These are phyloP conservation scores for Obba rivulosa DNA, from an alignment of 768 basidiomycete genomes.

Conservation along the genomic window DNA sequence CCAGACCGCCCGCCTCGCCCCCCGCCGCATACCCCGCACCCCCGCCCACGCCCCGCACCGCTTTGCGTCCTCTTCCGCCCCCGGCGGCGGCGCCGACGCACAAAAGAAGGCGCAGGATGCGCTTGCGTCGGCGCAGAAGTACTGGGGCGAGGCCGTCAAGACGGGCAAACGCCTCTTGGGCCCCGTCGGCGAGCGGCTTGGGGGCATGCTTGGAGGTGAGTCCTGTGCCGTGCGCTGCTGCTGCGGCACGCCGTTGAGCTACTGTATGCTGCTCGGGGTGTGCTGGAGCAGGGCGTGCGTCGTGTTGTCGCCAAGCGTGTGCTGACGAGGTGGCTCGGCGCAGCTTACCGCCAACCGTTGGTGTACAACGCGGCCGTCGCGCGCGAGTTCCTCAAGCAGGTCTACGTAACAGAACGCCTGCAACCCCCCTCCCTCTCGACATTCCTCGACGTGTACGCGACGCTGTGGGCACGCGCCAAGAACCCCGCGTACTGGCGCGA, in stretches of 20 bases:
- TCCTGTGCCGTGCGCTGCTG: conserved; percentile 5
- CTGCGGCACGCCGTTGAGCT: too few relatives aligned
- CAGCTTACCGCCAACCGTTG: conserved; percentile 74
- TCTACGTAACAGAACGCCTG: conserved; percentile 49
- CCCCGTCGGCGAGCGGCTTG: conserved; percentile 48
- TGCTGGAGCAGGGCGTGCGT: background rate
- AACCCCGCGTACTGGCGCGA: conserved; percentile 58
- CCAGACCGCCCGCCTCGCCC: conserved; percentile 19
- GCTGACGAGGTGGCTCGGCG: background rate
- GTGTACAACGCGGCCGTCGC: conserved; percentile 75
- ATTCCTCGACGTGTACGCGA: conserved; percentile 54
- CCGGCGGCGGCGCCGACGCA: conserved; percentile 29
- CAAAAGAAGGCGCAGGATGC: conserved; percentile 73
- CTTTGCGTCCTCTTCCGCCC: conserved; percentile 21
- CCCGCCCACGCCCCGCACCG: conserved; percentile 15
- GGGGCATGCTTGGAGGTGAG: conserved; percentile 53
- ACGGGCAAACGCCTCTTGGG: conserved; percentile 43
- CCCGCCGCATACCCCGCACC: conserved; percentile 14
- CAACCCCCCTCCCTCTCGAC: conserved; percentile 59
- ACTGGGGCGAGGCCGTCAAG: conserved; percentile 48
- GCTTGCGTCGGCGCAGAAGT: conserved; percentile 52
- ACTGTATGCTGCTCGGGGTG: too few relatives aligned
- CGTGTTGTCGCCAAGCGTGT: background rate
- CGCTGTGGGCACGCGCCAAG: conserved; percentile 57
- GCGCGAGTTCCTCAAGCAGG: conserved; percentile 59